These are phyloP conservation scores for Termitomyces sp. DNA, from an alignment of 768 basidiomycete species.

Conservation along the genomic window DNA sequence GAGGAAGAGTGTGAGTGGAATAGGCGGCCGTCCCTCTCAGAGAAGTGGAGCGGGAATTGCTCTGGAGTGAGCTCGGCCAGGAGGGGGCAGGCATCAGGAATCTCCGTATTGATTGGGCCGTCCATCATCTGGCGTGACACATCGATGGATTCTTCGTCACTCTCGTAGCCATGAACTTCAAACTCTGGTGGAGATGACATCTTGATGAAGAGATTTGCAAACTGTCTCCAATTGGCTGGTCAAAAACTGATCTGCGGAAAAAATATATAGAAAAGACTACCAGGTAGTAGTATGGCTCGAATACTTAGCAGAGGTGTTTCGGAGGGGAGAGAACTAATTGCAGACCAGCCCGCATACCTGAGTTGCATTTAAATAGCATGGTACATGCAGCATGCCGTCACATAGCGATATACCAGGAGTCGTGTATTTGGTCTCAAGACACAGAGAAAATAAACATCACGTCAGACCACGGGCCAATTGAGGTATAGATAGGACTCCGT, in stretches of 20 bases:
- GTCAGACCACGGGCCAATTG: not conserved
- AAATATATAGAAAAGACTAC: not conserved
- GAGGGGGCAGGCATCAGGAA: conserved; percentile 9
- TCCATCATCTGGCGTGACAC: not conserved
- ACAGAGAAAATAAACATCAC: not conserved
- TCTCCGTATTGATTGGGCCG: not conserved
- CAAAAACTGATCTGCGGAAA: not conserved
- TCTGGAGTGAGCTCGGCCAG: conserved; percentile 36
- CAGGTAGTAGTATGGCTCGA: not conserved
- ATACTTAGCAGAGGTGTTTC: not conserved
- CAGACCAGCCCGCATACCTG: not conserved
- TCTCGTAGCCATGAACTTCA: conserved; percentile 13
- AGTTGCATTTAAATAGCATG: not conserved
- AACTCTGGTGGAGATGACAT: conserved; percentile 12
- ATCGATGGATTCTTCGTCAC: conserved; percentile 13
- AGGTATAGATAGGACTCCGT: not conserved
- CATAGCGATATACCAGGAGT: not conserved
- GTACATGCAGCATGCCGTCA: not conserved
- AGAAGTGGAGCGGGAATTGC: conserved; percentile 59
- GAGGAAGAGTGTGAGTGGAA: conserved; percentile 60
- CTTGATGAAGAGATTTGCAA: not conserved
- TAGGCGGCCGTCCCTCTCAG: conserved; percentile 52
- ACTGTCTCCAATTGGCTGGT: not conserved
- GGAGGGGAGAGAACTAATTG: not conserved
- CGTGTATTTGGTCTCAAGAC: not conserved